Evolutionary conservation across 768 basidiomycete genomes (phyloP).

Genomic region (Gymnopilus dilepis): DNA sequence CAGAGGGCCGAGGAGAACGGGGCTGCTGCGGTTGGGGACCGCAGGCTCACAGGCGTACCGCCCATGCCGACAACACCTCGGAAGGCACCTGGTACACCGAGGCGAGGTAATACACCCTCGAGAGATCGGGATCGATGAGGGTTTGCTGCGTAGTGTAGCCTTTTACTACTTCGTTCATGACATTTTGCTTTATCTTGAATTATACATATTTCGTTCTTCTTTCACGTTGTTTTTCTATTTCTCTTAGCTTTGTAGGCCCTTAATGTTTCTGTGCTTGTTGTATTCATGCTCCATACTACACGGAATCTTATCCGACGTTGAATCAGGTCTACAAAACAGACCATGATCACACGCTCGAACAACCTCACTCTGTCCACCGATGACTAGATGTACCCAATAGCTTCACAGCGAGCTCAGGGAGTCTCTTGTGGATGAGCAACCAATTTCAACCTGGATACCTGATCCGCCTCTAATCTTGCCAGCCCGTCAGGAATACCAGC

Average conservation of each 20-base stretch:
- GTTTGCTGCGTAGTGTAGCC: not conserved
- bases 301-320: too few species aligned
- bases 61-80: conserved; percentile 58
- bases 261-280: not conserved
- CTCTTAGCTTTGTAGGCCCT: not conserved
- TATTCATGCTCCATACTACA: not conserved
- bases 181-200: not conserved
- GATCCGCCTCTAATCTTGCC: conserved; percentile 42
- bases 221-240: not conserved
- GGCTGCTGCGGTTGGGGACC: conserved; percentile 52
- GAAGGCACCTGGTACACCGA: conserved; percentile 71
- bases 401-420: not conserved
- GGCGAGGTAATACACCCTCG: conserved; percentile 52
- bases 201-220: conserved; percentile 3
- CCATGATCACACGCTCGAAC: too few species aligned
- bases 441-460: conserved; percentile 51
- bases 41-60: conserved; percentile 52
- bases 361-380: too few species aligned
- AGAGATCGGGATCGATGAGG: conserved; percentile 25
- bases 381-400: too few species aligned
- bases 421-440: conserved; percentile 50
- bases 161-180: not conserved
- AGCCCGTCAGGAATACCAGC: conserved; percentile 42
- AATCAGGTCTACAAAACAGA: too few species aligned
- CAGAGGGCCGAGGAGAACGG: conserved; percentile 66